Evolutionary conservation across 139 green algal species (phyloP), one percentile per base, ranked within the genome.

Genomic region (Chlorella sp.): DNA sequence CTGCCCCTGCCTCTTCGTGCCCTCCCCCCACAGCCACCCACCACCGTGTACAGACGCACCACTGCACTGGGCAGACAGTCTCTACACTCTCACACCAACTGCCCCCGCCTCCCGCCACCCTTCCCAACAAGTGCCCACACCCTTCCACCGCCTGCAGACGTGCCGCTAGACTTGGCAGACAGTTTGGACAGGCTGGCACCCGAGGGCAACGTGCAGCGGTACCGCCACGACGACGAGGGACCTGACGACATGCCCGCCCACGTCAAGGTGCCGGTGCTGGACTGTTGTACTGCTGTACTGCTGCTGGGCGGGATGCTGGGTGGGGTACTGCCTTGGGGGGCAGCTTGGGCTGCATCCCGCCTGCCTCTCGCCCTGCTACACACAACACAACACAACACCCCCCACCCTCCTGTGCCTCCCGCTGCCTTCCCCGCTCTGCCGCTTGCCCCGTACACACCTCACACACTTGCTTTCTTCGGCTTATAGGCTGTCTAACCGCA

Each of bases 221-320:
- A 98, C 88, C 86, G 96, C 0, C 96, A 98, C 53, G 53, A 92
- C 26, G 96, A 98, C 64, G 96, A 98, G 89, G 96, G 96, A 0
- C 80, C 71, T 19, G 91, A 95, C 88, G 96, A 98, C 39, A 83
- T 75, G 53, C 81, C 81, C 2, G 83, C 83, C 11, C 64, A 79
- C 30, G 83, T 81, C 36, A 88, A 81, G 83, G 83, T 61, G 64
- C 14, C 19, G 32, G 5, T 14, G 9, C 11, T 42, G 73, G 7
- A n/a, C 73, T 24, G 73, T 32, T 24, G 11, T 19, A 32, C 11
- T 3, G 32, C 26, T 36, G 71, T 3, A 3, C 15, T 24, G 34
- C 34, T 53, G 75, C 75, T 48, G 75, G 11, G 15, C 9, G 34
- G 34, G 15, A 12, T 18, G 32, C 14, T 42, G 18, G 34, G 34